Evolutionary conservation across 768 basidiomycete genomes (phyloP), one percentile per base, ranked within the genome.

Genomic region (Auricularia auricula-judae): DNA sequence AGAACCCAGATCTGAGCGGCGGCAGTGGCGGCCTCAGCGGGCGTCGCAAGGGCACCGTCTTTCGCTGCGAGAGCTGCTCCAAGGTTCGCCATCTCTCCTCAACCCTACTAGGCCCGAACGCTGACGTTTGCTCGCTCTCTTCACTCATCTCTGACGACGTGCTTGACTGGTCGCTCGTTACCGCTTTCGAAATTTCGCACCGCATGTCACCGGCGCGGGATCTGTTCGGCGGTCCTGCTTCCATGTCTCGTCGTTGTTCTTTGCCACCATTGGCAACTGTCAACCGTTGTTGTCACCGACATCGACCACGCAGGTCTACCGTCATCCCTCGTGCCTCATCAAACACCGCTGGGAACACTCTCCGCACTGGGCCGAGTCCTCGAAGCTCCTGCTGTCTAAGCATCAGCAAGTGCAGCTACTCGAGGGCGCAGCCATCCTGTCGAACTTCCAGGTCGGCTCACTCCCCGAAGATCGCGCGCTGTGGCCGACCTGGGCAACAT

Each of bases 291-390:
- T 42, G 8, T 42, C 12, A 7, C 39, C 39, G 39, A 7, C 8
- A 42, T 14, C n/a, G 58, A 44, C 33, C 53, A 42, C 59, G 16
- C 71, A 91, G 89, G 85, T 91, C 44, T 93, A 91, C 74, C 86
- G 89, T 62, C 95, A 98, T 75, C 93, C 93, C 2, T 92, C 90
- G 12, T 98, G 95, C 75, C 80, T 98, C 60, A 91, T 95, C 75
- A 98, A 98, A 75, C 96, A 98, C 72, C 89, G 96, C 39, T 98
- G 96, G 96, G 95, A 98, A 71, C 93, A 96, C 72, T 92, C 91
- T 39, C 91, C 91, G 21, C 93, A 97, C 71, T 98, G 96, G 96
- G 87, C 89, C 54, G 91, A 94, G 73, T 89, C 94, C 1, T 83
- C 88, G 68, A 92, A 94, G 73, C 86, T 94, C 70, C 84, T 93